Evolutionary conservation across 257 asterid species (phyloP), one percentile per base, ranked within the genome.

Genomic region (Solanum piurae): DNA sequence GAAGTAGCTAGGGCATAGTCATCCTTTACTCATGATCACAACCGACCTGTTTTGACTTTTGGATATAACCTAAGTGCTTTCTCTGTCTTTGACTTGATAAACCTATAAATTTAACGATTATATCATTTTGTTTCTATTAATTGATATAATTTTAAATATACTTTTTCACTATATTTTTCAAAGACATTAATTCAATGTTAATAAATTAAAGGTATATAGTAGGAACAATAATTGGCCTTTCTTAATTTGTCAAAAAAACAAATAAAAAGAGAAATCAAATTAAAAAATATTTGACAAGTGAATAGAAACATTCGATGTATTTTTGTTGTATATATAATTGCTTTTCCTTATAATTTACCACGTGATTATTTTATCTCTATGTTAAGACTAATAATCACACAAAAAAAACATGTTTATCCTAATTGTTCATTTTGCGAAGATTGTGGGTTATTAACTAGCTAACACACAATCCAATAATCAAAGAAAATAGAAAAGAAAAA

Each of bases 11-110:
- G 84, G 62, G 84, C n/a, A 40, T 84, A 60, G 76, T 34, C 60
- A 64, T 84, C 76, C 87, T 84, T 68, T 55, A 36, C 36, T 72
- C 14, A 34, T 20, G 23, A 6, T 69, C 66, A n/a, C 9, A 66
- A 72, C 75, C 37, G 29, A 86, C 64, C 69, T 58, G 2, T 21
- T 20, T 64, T 83, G 91, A 86, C 89, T 60, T 89, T 29, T 44
- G 74, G 88, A n/a, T 42, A 4, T 16, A 18, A 5, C 60, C 9
- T 49, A 40, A 2, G 46, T 40, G 16, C 21, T 14, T 2, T 14
- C 21, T 42, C 13, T 10, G 46, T 42, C 60, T 5, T 16, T 49
- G 3, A 52, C 3, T 2, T 49, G 0, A 52, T 6, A 52, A 1
- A 52, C 3, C 4, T 16, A 52, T 52, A 16, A 6, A 52, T 52